A percentile compares a stretch with the other conserved stretches of the same genome.
phyloP scores from a whole-genome alignment of 805 yeast species.

The Metschnikowia bowlesiae region DNA sequence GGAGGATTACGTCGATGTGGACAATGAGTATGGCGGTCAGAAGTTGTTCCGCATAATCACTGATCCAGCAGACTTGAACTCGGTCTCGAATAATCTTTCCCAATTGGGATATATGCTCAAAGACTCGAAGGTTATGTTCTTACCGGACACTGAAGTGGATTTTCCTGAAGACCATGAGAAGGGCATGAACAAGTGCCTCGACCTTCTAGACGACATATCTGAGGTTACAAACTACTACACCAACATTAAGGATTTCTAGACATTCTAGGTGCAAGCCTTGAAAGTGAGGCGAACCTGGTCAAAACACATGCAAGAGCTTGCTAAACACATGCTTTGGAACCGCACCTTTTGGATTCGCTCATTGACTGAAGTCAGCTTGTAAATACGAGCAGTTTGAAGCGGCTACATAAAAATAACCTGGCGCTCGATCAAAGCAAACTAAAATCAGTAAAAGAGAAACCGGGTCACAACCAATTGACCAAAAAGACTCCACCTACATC shows the following conservation, averaged over 20 bases:
- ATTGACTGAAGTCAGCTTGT: too few species aligned
- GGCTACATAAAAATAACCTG: too few species aligned
- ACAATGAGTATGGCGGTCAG: constrained; percentile 36
- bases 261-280: background rate
- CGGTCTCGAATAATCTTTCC: constrained; percentile 55
- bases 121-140: constrained; percentile 68
- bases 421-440: background rate
- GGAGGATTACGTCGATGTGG: constrained; percentile 45
- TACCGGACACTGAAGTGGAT: constrained; percentile 54
- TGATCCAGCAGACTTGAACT: constrained; percentile 59
- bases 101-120: constrained; percentile 51
- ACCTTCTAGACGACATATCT: constrained; percentile 66
- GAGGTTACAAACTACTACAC: constrained; percentile 81
- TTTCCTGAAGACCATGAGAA: constrained; percentile 50
- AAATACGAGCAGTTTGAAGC: too few species aligned
- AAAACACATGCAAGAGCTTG: too few species aligned
- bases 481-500: too few species aligned
- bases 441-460: background rate
- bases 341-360: too few species aligned
- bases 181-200: constrained; percentile 54
- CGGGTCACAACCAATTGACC: background rate
- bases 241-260: constrained; percentile 44
- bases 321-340: too few species aligned
- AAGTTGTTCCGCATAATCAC: constrained; percentile 47
- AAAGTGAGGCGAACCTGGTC: too few species aligned